These are phyloP conservation scores for Penicillium daleae DNA, from an alignment of 495 filamentous ascomycete species.

Conservation along the genomic window DNA sequence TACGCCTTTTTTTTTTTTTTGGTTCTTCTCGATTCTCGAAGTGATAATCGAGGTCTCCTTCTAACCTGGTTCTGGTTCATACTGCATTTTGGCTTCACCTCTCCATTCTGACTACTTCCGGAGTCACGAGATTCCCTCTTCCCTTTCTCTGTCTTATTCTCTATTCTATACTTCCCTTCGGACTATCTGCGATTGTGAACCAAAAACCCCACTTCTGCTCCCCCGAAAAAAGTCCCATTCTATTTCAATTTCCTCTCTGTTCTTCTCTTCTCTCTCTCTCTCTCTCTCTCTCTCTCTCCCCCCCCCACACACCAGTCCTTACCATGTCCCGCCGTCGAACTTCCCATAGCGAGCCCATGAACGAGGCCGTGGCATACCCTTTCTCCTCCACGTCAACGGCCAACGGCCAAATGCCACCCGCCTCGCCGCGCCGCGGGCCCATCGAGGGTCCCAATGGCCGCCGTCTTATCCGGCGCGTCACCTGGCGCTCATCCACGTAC, in stretches of 20 bases:
- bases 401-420: slow-evolving; percentile 19
- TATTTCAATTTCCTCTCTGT: too few relatives aligned
- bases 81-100: not conserved
- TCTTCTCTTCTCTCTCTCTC: not conserved
- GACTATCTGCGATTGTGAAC: not conserved
- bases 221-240: not conserved
- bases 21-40: not conserved
- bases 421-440: slow-evolving; percentile 38
- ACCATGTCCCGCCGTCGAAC: slow-evolving; percentile 50
- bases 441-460: slow-evolving; percentile 53
- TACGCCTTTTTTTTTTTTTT: not conserved
- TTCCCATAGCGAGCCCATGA: slow-evolving; percentile 48
- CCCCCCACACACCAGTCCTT: not conserved
- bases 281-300: not conserved
- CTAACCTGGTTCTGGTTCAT: not conserved
- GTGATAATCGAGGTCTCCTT: not conserved
- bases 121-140: too few relatives aligned
- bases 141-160: not conserved
- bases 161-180: not conserved
- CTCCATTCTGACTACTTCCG: not conserved
- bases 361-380: slow-evolving; percentile 44
- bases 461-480: slow-evolving; percentile 51
- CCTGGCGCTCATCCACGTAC: slow-evolving; percentile 55
- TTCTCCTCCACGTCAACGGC: slow-evolving; percentile 33
- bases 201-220: not conserved